Percentiles rank a stretch among this genome's conserved stretches.
phyloP scores from a whole-genome alignment of 768 basidiomycete genomes.

The Chalciporus piperatus region DNA sequence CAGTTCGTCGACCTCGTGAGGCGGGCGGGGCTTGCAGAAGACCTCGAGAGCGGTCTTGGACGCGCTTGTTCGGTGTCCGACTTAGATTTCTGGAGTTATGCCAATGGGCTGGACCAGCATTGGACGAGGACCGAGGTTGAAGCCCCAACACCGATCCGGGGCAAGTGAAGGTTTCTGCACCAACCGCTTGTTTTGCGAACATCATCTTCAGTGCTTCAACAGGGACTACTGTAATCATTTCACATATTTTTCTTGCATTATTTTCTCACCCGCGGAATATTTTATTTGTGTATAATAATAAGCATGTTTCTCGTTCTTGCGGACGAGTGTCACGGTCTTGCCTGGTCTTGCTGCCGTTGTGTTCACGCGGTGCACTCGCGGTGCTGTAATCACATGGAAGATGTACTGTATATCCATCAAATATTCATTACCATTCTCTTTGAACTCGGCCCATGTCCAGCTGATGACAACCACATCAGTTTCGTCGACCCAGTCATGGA shows the following conservation, averaged over 20 bases:
- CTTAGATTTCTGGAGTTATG: constrained; percentile 72
- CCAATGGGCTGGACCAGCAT: constrained; percentile 16
- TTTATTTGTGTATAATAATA: neutral
- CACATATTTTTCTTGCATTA: neutral
- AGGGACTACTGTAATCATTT: no score
- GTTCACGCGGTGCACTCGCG: neutral
- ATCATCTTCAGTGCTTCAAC: neutral
- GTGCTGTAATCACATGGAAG: constrained; percentile 6
- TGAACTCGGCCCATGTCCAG: neutral
- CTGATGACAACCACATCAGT: constrained; percentile 4
- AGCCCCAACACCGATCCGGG: neutral
- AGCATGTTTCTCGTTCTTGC: neutral
- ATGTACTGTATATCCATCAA: no score
- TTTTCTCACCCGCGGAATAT: neutral
- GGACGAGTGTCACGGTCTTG: neutral
- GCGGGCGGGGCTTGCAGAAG: constrained; percentile 41
- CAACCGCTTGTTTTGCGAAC: neutral
- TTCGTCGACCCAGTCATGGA: neutral
- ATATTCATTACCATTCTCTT: neutral
- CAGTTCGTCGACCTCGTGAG: constrained; percentile 57
- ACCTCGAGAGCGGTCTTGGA: constrained; percentile 23
- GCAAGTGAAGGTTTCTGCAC: neutral
- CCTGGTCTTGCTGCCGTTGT: no score
- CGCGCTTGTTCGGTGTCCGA: constrained; percentile 34
- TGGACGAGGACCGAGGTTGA: constrained; percentile 6